Conservation (phyloP, 495 filamentous ascomycete genomes). For the Daldinia vernicosa region DNA sequence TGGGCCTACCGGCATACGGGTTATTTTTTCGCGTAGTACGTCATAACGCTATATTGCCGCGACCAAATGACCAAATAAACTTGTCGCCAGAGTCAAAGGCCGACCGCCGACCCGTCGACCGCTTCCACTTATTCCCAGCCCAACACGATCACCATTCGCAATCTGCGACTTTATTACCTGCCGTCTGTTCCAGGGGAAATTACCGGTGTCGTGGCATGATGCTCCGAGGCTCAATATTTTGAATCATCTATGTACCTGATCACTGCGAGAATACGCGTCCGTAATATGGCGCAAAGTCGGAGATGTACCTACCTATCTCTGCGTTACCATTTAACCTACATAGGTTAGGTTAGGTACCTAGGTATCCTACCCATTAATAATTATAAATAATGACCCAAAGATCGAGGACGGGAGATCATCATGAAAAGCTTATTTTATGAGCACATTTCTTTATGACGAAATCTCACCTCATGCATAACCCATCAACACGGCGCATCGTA, state of each 20-base stretch:
- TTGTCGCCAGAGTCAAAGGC: constrained; percentile 26
- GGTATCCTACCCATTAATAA: background rate
- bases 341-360: background rate
- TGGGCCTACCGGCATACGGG: background rate
- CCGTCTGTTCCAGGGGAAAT: background rate
- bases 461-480: background rate
- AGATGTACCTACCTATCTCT: background rate
- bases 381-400: background rate
- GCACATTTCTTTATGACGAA: background rate
- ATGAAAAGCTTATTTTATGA: background rate
- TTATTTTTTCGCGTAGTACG: background rate
- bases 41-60: constrained; percentile 7
- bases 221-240: background rate
- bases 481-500: background rate
- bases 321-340: background rate
- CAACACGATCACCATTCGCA: background rate
- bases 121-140: constrained; percentile 1
- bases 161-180: background rate
- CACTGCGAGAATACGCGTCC: background rate
- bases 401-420: background rate
- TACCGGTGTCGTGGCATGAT: background rate
- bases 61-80: constrained; percentile 16
- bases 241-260: background rate
- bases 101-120: constrained; percentile 25
- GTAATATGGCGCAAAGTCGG: background rate